Percentiles rank a stretch among this genome's conserved stretches.
Evolutionary conservation across 2,329 filamentous ascomycete species (phyloP).

Genomic region (Arthrobotrys musiformis): DNA sequence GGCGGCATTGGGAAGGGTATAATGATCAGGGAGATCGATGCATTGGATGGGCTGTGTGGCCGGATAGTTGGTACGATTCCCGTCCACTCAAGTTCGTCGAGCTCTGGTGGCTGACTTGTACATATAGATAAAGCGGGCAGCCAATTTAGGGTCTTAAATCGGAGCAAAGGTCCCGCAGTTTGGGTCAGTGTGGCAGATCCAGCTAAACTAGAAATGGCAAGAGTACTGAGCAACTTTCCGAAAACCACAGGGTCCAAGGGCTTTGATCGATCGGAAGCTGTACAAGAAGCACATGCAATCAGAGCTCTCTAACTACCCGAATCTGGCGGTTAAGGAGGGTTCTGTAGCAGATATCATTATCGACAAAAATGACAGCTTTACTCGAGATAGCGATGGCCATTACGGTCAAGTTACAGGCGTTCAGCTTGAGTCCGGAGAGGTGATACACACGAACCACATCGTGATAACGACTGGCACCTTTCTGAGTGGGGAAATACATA

Average conservation of each 20-base stretch:
- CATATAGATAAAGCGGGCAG: constrained; percentile 83
- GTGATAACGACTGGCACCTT: constrained; percentile 98
- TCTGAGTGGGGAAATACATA: constrained; percentile 93
- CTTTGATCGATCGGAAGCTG: constrained; percentile 90
- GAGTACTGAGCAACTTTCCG: constrained; percentile 5
- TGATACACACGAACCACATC: constrained; percentile 81
- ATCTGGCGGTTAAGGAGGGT: constrained; percentile 81
- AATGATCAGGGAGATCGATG: constrained; percentile 94
- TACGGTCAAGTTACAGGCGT: constrained; percentile 83
- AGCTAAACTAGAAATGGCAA: constrained; percentile 5
- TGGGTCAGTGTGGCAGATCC: constrained; percentile 69
- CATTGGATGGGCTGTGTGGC: constrained; percentile 87
- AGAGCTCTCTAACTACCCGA: constrained; percentile 80
- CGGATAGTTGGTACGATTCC: constrained; percentile 67
- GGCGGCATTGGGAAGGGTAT: constrained; percentile 99
- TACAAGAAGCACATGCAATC: constrained; percentile 92
- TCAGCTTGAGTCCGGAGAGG: constrained; percentile 83
- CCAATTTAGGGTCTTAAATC: constrained; percentile 91
- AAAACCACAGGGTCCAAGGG: constrained; percentile 75
- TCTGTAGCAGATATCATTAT: constrained; percentile 93
- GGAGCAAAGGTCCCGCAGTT: constrained; percentile 89
- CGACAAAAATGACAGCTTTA: constrained; percentile 67
- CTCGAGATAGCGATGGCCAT: constrained; percentile 54
- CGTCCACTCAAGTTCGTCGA: neutral
- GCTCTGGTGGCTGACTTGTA: constrained; percentile 12